phyloP scores from a whole-genome alignment of 75 land plant genomes.

The Sequoiadendron giganteum region DNA sequence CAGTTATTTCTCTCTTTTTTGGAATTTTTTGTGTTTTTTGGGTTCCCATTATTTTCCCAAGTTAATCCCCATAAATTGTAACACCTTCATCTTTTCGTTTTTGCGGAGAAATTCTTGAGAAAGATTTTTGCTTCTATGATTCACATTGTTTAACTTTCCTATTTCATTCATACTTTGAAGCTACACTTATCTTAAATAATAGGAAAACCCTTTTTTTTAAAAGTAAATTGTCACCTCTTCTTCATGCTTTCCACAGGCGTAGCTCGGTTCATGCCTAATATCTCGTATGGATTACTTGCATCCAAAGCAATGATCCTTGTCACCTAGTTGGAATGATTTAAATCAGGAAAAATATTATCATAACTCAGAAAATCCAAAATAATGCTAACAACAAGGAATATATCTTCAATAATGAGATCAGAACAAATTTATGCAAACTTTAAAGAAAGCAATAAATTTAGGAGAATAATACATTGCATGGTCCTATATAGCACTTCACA shows the following conservation, averaged over 20 bases:
- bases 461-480: not conserved
- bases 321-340: slow-evolving; percentile 42
- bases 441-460: not conserved
- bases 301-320: slow-evolving; percentile 78
- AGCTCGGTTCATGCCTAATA: slow-evolving; percentile 73
- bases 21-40: too few species aligned
- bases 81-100: too few species aligned
- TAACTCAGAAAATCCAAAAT: not conserved
- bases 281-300: slow-evolving; percentile 71
- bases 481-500: not conserved
- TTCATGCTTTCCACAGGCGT: slow-evolving; percentile 61
- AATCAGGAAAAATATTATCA: not conserved
- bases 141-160: not conserved
- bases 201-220: not conserved
- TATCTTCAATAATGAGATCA: not conserved
- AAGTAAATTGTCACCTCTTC: slow-evolving; percentile 58
- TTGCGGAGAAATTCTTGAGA: too few species aligned
- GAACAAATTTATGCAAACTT: not conserved
- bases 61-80: too few species aligned
- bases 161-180: not conserved
- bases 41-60: too few species aligned
- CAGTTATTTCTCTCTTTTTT: too few species aligned
- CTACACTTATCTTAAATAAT: not conserved
- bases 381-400: not conserved
- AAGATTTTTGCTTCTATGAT: not conserved